These are phyloP conservation scores for Cadophora gregata DNA, from an alignment of 2,329 filamentous ascomycete genomes.

Conservation along the genomic window DNA sequence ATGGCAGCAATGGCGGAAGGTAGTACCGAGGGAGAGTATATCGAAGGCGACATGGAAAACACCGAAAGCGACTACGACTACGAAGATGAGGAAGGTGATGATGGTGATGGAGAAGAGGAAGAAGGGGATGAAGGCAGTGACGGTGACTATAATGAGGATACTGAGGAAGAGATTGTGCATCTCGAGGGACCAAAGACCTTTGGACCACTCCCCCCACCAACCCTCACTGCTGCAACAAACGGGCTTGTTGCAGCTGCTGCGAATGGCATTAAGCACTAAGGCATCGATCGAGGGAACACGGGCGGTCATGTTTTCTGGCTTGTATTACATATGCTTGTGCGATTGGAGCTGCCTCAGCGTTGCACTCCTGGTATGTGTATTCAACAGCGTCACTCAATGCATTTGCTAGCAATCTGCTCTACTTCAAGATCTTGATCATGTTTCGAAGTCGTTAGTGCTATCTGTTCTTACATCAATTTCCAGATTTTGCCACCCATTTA, in stretches of 20 bases:
- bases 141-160: conserved; percentile 54
- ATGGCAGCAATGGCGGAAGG: conserved; percentile 65
- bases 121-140: conserved; percentile 62
- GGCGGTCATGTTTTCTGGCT: conserved; percentile 10
- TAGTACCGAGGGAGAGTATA: conserved; percentile 60
- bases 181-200: conserved; percentile 42
- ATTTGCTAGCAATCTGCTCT: conserved; percentile 19
- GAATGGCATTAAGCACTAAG: conserved; percentile 42
- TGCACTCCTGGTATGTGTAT: conserved; percentile 26
- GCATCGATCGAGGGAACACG: conserved; percentile 15
- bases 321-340: conserved; percentile 32
- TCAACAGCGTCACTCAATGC: conserved; percentile 26
- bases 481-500: no score
- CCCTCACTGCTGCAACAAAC: conserved; percentile 38
- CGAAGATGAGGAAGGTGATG: conserved; percentile 65
- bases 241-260: conserved; percentile 27
- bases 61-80: conserved; percentile 70
- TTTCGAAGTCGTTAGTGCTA: background rate
- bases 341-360: conserved; percentile 9
- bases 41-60: conserved; percentile 58
- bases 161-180: conserved; percentile 45
- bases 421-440: background rate
- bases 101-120: conserved; percentile 61
- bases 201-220: conserved; percentile 44
- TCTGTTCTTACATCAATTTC: background rate